Evolutionary conservation across 1,139 yeast genomes (phyloP).

Genomic region (Saccharomyces pastorianus): DNA sequence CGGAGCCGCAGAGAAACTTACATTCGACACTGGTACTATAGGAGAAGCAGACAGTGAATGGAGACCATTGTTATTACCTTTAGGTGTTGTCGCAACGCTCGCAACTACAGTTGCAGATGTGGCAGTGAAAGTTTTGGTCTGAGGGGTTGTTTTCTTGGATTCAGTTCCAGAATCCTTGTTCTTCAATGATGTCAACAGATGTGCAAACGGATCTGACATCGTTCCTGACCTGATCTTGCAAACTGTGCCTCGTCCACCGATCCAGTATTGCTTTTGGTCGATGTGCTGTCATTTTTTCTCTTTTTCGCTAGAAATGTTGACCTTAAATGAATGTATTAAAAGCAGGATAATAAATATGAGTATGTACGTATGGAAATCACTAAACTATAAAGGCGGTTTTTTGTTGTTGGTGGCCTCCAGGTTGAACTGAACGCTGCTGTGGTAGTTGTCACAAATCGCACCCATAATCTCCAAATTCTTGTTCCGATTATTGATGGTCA

Average conservation of each 20-base stretch:
- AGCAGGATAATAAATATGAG: not conserved
- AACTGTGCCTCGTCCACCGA: not conserved
- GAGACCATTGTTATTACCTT: not conserved
- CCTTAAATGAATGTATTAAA: not conserved
- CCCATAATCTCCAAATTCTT: slow-evolving; percentile 69
- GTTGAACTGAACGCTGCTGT: slow-evolving; percentile 63
- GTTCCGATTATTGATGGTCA: slow-evolving; percentile 45
- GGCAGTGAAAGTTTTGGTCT: not conserved
- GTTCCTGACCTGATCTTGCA: not conserved
- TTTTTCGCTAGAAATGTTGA: not conserved
- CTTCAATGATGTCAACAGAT: slow-evolving; percentile 34
- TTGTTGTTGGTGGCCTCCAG: slow-evolving; percentile 62
- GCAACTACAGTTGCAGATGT: not conserved
- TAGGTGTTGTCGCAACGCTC: not conserved
- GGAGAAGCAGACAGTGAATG: not conserved
- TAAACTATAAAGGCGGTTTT: slow-evolving; percentile 39
- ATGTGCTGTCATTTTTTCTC: not conserved
- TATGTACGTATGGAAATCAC: no score
- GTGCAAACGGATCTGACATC: slow-evolving; percentile 40
- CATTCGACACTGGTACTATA: not conserved
- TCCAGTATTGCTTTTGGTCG: not conserved
- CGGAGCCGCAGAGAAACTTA: not conserved
- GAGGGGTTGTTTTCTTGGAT: not conserved
- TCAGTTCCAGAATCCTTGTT: slow-evolving; percentile 7
- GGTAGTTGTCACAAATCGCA: slow-evolving; percentile 76